These are phyloP conservation scores for Epichloe hybrida DNA, from an alignment of 2,329 filamentous ascomycete species.

Conservation along the genomic window DNA sequence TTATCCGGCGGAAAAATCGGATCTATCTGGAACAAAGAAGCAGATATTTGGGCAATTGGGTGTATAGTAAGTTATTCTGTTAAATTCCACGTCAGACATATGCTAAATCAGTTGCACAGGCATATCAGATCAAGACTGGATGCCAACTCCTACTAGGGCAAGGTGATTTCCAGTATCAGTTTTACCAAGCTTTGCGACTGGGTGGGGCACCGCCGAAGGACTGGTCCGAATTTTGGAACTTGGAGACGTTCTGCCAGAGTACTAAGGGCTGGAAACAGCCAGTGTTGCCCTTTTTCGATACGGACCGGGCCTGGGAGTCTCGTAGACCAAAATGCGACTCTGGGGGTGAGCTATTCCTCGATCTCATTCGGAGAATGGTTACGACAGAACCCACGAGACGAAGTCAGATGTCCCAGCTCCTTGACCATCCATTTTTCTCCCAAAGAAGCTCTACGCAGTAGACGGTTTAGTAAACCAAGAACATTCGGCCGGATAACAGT, in stretches of 20 bases:
- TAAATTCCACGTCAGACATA: background rate
- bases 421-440: too few relatives aligned
- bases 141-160: background rate
- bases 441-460: too few relatives aligned
- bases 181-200: background rate
- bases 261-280: background rate
- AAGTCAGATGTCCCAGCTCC: too few relatives aligned
- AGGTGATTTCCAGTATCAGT: background rate
- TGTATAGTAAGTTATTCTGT: background rate
- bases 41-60: background rate
- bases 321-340: too few relatives aligned
- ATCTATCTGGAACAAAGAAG: background rate
- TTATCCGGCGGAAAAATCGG: background rate
- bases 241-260: background rate
- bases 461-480: too few relatives aligned
- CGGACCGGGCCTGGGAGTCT: too few relatives aligned
- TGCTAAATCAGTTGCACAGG: background rate
- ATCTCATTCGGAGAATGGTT: too few relatives aligned
- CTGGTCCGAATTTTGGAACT: background rate
- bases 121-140: constrained; percentile 1
- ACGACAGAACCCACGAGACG: too few relatives aligned
- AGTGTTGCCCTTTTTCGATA: too few relatives aligned
- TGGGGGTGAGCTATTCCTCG: too few relatives aligned
- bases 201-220: background rate
- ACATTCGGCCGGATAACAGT: too few relatives aligned